These are phyloP conservation scores for Trichophyton schoenleinii DNA, from an alignment of 2,329 filamentous ascomycete species.

Conservation along the genomic window DNA sequence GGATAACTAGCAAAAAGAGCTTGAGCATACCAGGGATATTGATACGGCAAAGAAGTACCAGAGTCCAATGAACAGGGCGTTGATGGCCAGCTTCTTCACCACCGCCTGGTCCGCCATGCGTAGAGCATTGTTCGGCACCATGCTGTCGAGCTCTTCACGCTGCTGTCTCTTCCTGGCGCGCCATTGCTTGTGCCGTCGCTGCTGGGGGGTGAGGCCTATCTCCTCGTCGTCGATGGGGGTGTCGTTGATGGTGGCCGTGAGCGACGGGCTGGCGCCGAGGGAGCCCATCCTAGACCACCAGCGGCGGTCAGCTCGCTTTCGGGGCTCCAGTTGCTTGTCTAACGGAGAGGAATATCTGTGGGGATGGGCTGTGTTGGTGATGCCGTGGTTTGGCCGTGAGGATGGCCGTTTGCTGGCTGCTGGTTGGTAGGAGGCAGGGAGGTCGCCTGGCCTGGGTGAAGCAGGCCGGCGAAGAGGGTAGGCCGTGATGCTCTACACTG, in stretches of 20 bases:
- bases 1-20: not conserved
- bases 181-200: slow-evolving; percentile 49
- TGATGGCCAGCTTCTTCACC: slow-evolving; percentile 55
- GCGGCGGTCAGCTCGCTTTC: not conserved
- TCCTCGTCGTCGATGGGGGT: slow-evolving; percentile 78
- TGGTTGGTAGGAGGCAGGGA: not conserved
- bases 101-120: slow-evolving; percentile 60
- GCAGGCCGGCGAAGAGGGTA: too few relatives aligned
- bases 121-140: slow-evolving; percentile 49
- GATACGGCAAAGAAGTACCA: slow-evolving; percentile 92
- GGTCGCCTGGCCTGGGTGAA: not conserved
- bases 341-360: too few relatives aligned
- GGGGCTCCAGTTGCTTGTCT: not conserved
- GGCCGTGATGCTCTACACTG: too few relatives aligned
- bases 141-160: slow-evolving; percentile 52
- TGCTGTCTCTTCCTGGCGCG: slow-evolving; percentile 55
- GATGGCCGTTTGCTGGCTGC: not conserved
- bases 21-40: slow-evolving; percentile 63
- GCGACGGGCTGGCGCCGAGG: not conserved
- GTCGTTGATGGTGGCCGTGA: slow-evolving; percentile 39
- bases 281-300: slow-evolving; percentile 3
- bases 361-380: too few relatives aligned
- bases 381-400: not conserved
- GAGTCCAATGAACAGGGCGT: slow-evolving; percentile 65
- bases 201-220: slow-evolving; percentile 65